Percentiles rank a stretch among this genome's conserved stretches.
These are phyloP conservation scores for Colletotrichum chrysophilum DNA, from an alignment of 2,329 filamentous ascomycete species.

Conservation along the genomic window DNA sequence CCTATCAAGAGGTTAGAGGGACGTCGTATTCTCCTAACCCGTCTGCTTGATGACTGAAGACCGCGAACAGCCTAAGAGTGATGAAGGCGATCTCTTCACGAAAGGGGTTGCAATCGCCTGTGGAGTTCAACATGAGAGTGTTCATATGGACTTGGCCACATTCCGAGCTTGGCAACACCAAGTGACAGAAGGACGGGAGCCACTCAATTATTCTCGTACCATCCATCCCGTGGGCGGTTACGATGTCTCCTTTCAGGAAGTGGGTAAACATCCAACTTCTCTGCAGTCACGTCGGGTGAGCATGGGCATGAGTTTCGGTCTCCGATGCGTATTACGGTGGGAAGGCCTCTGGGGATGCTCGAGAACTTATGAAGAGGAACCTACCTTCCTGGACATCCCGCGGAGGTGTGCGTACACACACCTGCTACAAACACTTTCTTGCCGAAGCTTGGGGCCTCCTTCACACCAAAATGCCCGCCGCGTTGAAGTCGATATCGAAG, in stretches of 20 bases:
- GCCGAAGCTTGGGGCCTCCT: too few species aligned
- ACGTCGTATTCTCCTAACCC: too few species aligned
- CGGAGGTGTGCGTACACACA: not conserved
- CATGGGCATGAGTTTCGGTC: rapidly evolving
- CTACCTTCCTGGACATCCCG: rapidly evolving
- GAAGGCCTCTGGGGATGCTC: rapidly evolving
- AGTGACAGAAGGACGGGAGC: too few species aligned
- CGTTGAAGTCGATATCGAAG: not conserved
- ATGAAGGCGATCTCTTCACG: too few species aligned
- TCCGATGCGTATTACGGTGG: not conserved
- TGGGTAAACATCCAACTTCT: not conserved
- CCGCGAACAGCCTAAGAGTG: too few species aligned
- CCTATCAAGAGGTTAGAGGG: too few species aligned
- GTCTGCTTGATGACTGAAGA: too few species aligned
- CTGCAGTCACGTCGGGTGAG: not conserved
- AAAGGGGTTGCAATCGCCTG: too few species aligned
- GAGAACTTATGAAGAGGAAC: not conserved
- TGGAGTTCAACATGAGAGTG: too few species aligned
- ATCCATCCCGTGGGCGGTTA: not conserved
- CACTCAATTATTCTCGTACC: not conserved
- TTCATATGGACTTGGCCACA: too few species aligned
- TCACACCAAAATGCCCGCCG: not conserved
- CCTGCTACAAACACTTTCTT: too few species aligned
- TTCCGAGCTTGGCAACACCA: too few species aligned
- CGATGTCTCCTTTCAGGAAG: not conserved